Evolutionary conservation across 2,329 filamentous ascomycete species (phyloP).

Genomic region (Beauveria caledonica): DNA sequence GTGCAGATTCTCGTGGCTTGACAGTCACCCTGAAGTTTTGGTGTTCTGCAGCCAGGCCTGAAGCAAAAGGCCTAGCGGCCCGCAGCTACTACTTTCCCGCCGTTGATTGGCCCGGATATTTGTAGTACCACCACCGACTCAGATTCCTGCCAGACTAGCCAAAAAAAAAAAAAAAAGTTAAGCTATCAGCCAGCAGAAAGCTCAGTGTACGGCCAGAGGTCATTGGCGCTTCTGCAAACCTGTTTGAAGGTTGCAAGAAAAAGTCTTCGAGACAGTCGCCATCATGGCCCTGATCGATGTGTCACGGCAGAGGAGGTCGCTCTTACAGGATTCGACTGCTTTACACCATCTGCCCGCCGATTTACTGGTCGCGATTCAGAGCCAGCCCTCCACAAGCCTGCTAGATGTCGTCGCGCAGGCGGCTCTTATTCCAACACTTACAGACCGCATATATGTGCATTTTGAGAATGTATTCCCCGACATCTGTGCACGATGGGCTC

Average conservation of each 20-base stretch:
- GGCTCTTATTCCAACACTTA: slow-evolving; percentile 61
- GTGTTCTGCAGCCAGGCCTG: slow-evolving; percentile 16
- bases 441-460: slow-evolving; percentile 64
- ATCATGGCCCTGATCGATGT: slow-evolving; percentile 50
- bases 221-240: slow-evolving; percentile 10
- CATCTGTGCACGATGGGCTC: slow-evolving; percentile 72
- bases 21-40: slow-evolving; percentile 32
- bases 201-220: slow-evolving; percentile 3
- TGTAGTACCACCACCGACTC: slow-evolving; percentile 24
- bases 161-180: slow-evolving; percentile 19
- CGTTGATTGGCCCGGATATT: slow-evolving; percentile 31
- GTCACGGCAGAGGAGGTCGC: slow-evolving; percentile 45
- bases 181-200: slow-evolving; percentile 5
- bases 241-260: slow-evolving; percentile 10
- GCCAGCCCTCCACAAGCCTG: slow-evolving; percentile 55
- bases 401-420: slow-evolving; percentile 63
- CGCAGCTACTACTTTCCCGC: neutral
- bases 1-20: slow-evolving; percentile 15
- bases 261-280: slow-evolving; percentile 21
- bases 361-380: slow-evolving; percentile 58
- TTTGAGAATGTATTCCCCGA: slow-evolving; percentile 74
- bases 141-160: slow-evolving; percentile 16
- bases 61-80: slow-evolving; percentile 12
- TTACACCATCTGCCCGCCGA: slow-evolving; percentile 59
- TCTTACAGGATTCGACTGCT: slow-evolving; percentile 45